Conservation (phyloP, 371 early-diverging fungal genomes). For the Mucor piriformis region DNA sequence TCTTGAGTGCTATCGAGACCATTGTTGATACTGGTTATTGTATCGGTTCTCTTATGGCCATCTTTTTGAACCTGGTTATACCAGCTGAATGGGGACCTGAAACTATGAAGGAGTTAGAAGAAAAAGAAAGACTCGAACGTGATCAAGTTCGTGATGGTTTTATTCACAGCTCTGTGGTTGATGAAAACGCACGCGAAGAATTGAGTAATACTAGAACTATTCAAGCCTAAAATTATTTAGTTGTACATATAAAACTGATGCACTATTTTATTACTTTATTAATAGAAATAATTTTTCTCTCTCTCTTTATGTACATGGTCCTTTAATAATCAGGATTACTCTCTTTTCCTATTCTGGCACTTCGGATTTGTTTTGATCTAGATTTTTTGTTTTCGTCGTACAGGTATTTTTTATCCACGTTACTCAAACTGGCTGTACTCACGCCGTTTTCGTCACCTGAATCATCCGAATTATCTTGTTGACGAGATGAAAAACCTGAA, state of each 20-base stretch:
- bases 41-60: conserved; percentile 56
- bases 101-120: conserved; percentile 36
- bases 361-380: conserved; percentile 37
- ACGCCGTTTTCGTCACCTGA: conserved; percentile 25
- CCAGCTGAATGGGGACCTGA: conserved; percentile 49
- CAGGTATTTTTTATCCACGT: conserved; percentile 38
- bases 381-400: conserved; percentile 40
- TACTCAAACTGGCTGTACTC: conserved; percentile 20
- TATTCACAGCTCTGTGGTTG: conserved; percentile 24
- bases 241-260: background rate
- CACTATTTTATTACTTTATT: background rate
- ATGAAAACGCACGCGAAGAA: conserved; percentile 21
- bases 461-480: conserved; percentile 23
- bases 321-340: conserved; percentile 6
- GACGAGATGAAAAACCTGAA: conserved; percentile 7
- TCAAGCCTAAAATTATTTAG: conserved; percentile 2
- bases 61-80: conserved; percentile 54
- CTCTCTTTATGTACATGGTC: background rate
- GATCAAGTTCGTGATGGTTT: conserved; percentile 46
- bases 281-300: conserved; percentile 3
- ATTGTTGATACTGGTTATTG: conserved; percentile 60
- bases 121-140: conserved; percentile 28
- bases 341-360: conserved; percentile 35
- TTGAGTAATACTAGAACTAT: conserved; percentile 7
- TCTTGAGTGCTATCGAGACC: conserved; percentile 60